Conservation (phyloP, 371 early-diverging fungal species). For the Mortierella sp. region DNA sequence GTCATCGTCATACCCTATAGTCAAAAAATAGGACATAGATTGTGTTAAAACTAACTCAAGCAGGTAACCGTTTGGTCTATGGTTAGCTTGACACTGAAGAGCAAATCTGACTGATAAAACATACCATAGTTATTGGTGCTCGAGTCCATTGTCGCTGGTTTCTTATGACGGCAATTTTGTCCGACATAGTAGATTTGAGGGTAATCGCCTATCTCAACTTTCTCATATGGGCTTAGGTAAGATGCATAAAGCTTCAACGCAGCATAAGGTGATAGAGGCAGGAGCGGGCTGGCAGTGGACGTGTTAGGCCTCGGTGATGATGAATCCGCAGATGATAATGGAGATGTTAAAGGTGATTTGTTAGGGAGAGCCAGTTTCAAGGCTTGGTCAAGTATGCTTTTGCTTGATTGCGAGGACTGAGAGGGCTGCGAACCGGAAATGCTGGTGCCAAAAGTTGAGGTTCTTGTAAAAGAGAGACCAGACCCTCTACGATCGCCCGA, state of each 20-base stretch:
- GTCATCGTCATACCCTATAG: constrained; percentile 85
- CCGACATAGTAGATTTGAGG: constrained; percentile 86
- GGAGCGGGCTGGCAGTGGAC: neutral
- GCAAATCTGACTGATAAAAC: constrained; percentile 3
- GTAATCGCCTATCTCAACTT: constrained; percentile 79
- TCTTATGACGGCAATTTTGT: constrained; percentile 63
- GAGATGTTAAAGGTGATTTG: no score
- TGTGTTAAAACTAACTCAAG: no score
- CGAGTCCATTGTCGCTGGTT: constrained; percentile 55
- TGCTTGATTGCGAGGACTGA: no score
- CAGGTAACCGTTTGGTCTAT: no score
- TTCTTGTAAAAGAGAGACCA: neutral
- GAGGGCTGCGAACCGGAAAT: no score
- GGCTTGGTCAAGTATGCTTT: no score
- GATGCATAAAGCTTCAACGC: constrained; percentile 66
- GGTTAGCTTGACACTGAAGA: no score
- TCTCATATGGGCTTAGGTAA: constrained; percentile 78
- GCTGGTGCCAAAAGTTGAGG: neutral
- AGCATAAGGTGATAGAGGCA: constrained; percentile 16
- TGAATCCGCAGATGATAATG: neutral
- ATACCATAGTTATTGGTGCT: constrained; percentile 60
- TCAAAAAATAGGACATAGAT: neutral
- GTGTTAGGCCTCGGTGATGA: neutral
- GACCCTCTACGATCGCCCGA: neutral
- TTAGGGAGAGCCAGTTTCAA: no score